These are phyloP conservation scores for Vachellia collinsii DNA, from an alignment of 306 rosid genomes.

Conservation along the genomic window DNA sequence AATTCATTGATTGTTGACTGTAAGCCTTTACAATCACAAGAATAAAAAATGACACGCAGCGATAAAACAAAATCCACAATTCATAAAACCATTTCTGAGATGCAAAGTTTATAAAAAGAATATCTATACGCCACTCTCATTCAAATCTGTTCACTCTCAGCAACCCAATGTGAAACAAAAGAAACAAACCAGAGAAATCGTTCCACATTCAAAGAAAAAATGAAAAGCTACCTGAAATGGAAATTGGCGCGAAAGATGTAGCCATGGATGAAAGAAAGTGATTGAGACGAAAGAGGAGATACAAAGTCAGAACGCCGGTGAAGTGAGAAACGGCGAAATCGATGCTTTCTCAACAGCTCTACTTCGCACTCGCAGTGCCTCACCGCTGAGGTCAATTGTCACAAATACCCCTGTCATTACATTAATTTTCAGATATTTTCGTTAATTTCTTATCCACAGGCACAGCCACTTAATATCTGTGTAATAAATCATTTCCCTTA, in stretches of 20 bases:
- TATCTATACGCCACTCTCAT: too few species aligned
- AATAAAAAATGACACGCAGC: too few species aligned
- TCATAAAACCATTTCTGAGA: too few species aligned
- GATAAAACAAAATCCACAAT: too few species aligned
- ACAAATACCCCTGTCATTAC: background rate
- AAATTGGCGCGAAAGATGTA: constrained; percentile 54
- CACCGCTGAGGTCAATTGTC: constrained; percentile 1
- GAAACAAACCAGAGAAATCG: background rate
- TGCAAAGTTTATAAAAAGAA: too few species aligned
- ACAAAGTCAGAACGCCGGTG: background rate
- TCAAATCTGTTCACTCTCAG: too few species aligned
- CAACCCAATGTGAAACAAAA: too few species aligned
- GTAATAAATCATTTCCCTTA: too few species aligned
- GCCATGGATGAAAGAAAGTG: constrained; percentile 52
- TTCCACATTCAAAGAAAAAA: background rate
- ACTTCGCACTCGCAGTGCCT: background rate
- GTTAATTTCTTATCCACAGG: background rate
- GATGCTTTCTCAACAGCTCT: background rate
- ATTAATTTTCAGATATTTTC: background rate
- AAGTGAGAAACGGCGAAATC: background rate
- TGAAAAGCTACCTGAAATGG: constrained; percentile 39
- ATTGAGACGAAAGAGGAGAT: background rate
- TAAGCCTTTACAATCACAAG: too few species aligned
- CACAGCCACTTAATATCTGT: background rate
- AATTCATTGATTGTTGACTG: too few species aligned